Evolutionary conservation across 2,329 filamentous ascomycete species (phyloP), one percentile per base, ranked within the genome.

Genomic region (Alternaria arborescens): DNA sequence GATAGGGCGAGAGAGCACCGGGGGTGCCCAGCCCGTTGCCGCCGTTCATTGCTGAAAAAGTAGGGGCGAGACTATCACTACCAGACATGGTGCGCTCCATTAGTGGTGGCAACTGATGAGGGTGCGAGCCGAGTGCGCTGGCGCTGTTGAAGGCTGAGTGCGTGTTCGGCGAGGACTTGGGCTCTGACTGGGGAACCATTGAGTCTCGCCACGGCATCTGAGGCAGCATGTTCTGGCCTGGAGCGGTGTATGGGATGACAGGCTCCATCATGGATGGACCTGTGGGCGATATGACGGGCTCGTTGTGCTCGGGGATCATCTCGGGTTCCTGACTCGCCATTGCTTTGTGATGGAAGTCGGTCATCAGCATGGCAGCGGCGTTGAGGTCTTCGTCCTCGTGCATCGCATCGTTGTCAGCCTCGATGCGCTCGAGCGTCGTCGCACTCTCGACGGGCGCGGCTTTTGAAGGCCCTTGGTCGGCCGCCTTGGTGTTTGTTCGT

Each of bases 361-460:
- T 95, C 84, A 99, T 96, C 79, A 99, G 88, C 93, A 98, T 97
- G 71, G 95, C 95, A 71, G 95, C 95, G 72, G 94, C 93, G 85
- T 99, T 94, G 75, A 97, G 91, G 80, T 97, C 95, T 76, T 97
- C 94, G 79, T 97, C 95, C 76, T 97, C 94, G 48, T 61, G 54
- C 81, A 94, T 91, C 78, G 90, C 91, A 79, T 97, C 94, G 78
- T 89, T 92, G 81, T 89, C 92, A 73, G 91, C 91, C 81, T 97
- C 93, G 75, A 98, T 93, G 80, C 97, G 93, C 82, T 97, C 94
- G 72, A 97, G 83, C 53, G 92, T 90, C 57, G 93, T 90, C 47
- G 92, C 89, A 50, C 93, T 89, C 77, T 98, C 95, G 71, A 97
- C 88, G 65, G 90, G 87, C 76, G 95, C 89, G 40, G 85, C 53